Percentiles rank a stretch among this genome's conserved stretches.
Conservation (phyloP, 768 basidiomycete species). For the Lyophyllum decastes region DNA sequence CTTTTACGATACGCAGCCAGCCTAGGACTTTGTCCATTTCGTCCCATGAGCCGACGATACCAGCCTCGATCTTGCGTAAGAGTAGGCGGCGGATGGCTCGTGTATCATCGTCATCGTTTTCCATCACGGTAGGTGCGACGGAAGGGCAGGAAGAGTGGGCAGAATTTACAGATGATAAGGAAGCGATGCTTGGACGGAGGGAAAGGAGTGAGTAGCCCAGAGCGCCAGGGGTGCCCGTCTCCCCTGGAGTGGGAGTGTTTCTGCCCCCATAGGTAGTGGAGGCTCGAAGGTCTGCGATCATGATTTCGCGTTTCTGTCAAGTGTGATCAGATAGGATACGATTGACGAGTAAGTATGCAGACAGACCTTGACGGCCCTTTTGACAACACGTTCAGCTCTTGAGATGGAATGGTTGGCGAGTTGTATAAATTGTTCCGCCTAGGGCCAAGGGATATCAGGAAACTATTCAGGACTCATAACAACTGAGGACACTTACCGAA, state of each 20-base stretch:
- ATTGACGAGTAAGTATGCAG: constrained; percentile 2
- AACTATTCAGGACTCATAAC: constrained; percentile 7
- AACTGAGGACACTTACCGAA: constrained; percentile 40
- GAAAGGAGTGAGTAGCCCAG: constrained; percentile 36
- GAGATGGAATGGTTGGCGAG: constrained; percentile 56
- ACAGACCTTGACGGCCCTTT: constrained; percentile 55
- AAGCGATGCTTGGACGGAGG: constrained; percentile 39
- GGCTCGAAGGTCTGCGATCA: constrained; percentile 44
- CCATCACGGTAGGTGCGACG: constrained; percentile 48
- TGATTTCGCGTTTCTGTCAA: constrained; percentile 50
- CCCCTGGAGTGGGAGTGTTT: constrained; percentile 18
- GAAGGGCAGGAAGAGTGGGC: constrained; percentile 46
- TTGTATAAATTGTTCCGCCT: constrained; percentile 61
- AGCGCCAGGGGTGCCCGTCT: constrained; percentile 25
- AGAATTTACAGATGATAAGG: constrained; percentile 43
- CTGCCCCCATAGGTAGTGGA: constrained; percentile 22
- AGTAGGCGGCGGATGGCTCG: constrained; percentile 63
- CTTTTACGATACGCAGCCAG: constrained; percentile 69
- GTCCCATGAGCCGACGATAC: constrained; percentile 55
- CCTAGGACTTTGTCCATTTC: constrained; percentile 59
- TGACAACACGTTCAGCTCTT: constrained; percentile 58
- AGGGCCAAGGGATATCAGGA: background rate
- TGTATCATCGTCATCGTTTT: constrained; percentile 65
- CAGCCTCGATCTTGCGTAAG: constrained; percentile 63
- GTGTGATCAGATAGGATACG: background rate